These are phyloP conservation scores for Sphaerosporella brunnea DNA, from an alignment of 495 filamentous ascomycete genomes.

Conservation along the genomic window DNA sequence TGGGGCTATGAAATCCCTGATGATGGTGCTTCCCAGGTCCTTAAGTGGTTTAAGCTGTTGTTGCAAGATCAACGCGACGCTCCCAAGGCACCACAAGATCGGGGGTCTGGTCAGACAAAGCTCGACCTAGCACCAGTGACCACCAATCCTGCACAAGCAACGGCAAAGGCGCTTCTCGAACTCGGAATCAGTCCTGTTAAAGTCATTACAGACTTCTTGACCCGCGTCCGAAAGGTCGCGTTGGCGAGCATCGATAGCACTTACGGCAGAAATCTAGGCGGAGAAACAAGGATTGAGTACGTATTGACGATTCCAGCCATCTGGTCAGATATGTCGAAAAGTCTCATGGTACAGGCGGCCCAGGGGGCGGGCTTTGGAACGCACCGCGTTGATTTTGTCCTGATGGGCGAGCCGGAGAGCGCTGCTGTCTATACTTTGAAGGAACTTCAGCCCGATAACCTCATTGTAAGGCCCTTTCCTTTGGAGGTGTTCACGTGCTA, in stretches of 20 bases:
- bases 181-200: not conserved
- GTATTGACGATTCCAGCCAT: conserved; percentile 37
- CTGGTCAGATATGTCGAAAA: conserved; percentile 56
- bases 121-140: too few species aligned
- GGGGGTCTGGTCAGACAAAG: not conserved
- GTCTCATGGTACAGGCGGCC: conserved; percentile 44
- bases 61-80: not conserved
- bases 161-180: not conserved
- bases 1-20: conserved; percentile 58
- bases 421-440: conserved; percentile 56
- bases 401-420: conserved; percentile 61
- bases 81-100: not conserved
- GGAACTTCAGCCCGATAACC: conserved; percentile 44
- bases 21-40: conserved; percentile 8
- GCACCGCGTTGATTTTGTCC: conserved; percentile 35
- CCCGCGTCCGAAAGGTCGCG: conserved; percentile 5
- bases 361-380: conserved; percentile 38
- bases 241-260: conserved; percentile 6
- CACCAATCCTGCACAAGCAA: not conserved
- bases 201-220: conserved; percentile 10
- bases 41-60: conserved; percentile 9
- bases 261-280: conserved; percentile 19
- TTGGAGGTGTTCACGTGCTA: not conserved
- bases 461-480: conserved; percentile 24
- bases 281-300: conserved; percentile 28